phyloP scores from a whole-genome alignment of 345 rosid species.

The Euclidium syriacum region DNA sequence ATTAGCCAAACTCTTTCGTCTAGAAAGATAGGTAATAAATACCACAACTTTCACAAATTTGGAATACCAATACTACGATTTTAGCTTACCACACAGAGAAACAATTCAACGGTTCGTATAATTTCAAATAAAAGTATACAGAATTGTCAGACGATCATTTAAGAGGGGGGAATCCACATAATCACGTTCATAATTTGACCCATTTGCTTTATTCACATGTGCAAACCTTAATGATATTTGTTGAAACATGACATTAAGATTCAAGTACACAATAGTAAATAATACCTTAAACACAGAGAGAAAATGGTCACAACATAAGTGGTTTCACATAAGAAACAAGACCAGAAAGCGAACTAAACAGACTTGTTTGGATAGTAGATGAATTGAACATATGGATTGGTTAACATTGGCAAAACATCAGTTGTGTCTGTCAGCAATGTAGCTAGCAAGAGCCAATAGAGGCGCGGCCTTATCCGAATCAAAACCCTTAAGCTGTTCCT shows the following conservation, averaged over 20 bases:
- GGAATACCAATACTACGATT: too few species aligned
- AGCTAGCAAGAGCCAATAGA: constrained; percentile 70
- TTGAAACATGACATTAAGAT: background rate
- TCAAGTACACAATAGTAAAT: background rate
- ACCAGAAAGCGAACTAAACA: background rate
- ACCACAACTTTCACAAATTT: too few species aligned
- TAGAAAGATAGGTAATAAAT: too few species aligned
- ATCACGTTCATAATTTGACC: too few species aligned
- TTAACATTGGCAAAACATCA: constrained; percentile 1
- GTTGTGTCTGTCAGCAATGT: constrained; percentile 67
- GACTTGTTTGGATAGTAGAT: background rate
- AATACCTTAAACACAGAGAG: background rate
- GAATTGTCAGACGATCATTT: background rate
- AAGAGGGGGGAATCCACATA: background rate
- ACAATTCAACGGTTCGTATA: too few species aligned
- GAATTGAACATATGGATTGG: background rate
- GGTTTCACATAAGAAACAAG: background rate
- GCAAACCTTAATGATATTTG: background rate
- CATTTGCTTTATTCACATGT: too few species aligned
- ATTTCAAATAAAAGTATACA: too few species aligned
- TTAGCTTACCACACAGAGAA: too few species aligned
- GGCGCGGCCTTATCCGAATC: constrained; percentile 70
- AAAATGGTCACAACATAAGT: background rate
- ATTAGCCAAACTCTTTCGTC: too few species aligned
- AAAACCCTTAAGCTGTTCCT: constrained; percentile 48